Percentiles rank a stretch among this genome's conserved stretches.
phyloP scores from a whole-genome alignment of 768 basidiomycete genomes.

The Fomitopsis pulvina region DNA sequence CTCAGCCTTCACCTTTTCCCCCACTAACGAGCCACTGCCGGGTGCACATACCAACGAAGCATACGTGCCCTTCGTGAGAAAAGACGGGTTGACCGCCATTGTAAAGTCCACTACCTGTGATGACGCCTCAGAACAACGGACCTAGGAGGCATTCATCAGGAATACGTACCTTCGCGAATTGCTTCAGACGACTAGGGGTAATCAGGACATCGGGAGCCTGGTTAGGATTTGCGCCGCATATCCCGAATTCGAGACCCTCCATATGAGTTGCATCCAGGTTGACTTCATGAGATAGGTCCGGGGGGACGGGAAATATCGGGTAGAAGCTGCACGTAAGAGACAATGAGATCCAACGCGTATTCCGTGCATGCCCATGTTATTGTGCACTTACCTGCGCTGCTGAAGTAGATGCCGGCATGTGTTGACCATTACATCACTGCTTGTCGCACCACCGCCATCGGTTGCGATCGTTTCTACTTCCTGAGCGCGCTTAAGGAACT shows the following conservation, averaged over 20 bases:
- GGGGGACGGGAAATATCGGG: slow-evolving; percentile 85
- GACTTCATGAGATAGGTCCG: slow-evolving; percentile 67
- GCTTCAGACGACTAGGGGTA: slow-evolving; percentile 81
- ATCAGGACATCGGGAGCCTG: slow-evolving; percentile 79
- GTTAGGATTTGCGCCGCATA: slow-evolving; percentile 27
- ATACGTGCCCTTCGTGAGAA: slow-evolving; percentile 55
- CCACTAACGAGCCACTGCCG: slow-evolving; percentile 3
- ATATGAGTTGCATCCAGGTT: slow-evolving; percentile 88
- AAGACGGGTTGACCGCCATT: slow-evolving; percentile 81
- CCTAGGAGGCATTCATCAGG: background rate
- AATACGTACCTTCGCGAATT: slow-evolving; percentile 74
- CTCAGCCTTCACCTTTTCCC: slow-evolving; percentile 13
- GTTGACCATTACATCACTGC: slow-evolving; percentile 71
- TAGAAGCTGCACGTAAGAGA: slow-evolving; percentile 62
- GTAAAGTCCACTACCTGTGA: slow-evolving; percentile 70
- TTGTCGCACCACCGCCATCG: slow-evolving; percentile 30
- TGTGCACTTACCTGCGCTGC: slow-evolving; percentile 67
- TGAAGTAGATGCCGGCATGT: slow-evolving; percentile 75
- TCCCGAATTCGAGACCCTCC: slow-evolving; percentile 32
- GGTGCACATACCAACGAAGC: slow-evolving; percentile 31
- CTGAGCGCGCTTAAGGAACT: slow-evolving; percentile 60
- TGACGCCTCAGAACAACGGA: background rate
- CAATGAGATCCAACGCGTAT: background rate
- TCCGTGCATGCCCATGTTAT: background rate
- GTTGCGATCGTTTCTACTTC: slow-evolving; percentile 47